Base-by-base conservation (phyloP, 495 filamentous ascomycete species). In the Penicillium lagena region DNA sequence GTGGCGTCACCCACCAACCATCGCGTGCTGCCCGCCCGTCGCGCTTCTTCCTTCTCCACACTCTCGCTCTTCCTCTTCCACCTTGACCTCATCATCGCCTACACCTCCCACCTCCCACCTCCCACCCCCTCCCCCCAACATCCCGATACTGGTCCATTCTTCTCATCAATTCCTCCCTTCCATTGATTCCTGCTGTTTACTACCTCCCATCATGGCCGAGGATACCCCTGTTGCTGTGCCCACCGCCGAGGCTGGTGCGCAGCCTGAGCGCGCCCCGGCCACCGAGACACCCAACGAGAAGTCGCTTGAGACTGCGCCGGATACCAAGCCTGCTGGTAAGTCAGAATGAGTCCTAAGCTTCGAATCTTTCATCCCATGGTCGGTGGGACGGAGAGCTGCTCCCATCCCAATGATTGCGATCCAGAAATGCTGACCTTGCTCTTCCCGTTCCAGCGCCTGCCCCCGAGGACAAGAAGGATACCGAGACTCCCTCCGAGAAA, bases 21-120 rank as follows among this genome's bases (percentile, higher is more conserved):
- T 67, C 65, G 62, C 66, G 67, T 67, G 62, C 58, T 63, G 62
- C 52, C 55, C 57, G 57, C 56, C 38, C 59, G 64, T 62, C 63
- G 63, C 63, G 62, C 64, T 62, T 66, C 58, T 60, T 59, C 66
- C 65, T 64, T 70, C 65, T 67, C 67, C 66, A 70, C 64, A 58
- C 55, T 56, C 50, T 50, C 42, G 17, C 17, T 17, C 22, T 22
- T 22, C 22, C 22, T 22, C 22, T 22, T 22, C 22, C 22, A 22
- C 22, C 22, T 22, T 22, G 22, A 22, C 22, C 22, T 22, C 22
- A 22, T 22, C 22, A 22, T 46, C 46, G 43, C 43, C 31, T 46
- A 46, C 44, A 49, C 50, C 50, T 49, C 53, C 47, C 57, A 52
- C 46, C 48, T 45, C 53, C 47, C 57, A 52, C 46, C 48, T 45